Evolutionary conservation across 352 stramenopile genomes (phyloP).

Genomic region (Sclerospora graminicola): DNA sequence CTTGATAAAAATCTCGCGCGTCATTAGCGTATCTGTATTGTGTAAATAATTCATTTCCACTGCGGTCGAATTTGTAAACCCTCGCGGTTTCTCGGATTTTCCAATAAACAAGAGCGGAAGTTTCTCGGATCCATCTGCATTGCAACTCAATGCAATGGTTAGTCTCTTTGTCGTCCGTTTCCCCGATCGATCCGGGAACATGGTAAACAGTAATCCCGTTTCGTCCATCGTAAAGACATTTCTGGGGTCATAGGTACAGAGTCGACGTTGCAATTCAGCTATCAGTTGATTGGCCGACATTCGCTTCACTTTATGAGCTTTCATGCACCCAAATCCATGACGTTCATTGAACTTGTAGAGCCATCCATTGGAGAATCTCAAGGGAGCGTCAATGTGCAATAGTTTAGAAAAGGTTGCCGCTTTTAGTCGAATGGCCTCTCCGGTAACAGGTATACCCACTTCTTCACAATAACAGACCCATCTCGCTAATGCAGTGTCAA

Average conservation of each 20-base stretch:
- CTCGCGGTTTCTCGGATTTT: conserved; percentile 19
- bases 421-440: conserved; percentile 15
- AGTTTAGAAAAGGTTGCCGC: conserved; percentile 13
- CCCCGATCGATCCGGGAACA: conserved; percentile 12
- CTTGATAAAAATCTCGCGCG: conserved; percentile 18
- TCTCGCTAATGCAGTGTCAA: conserved; percentile 15
- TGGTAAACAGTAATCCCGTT: conserved; percentile 14
- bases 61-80: conserved; percentile 9
- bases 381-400: conserved; percentile 10
- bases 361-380: conserved; percentile 23
- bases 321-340: conserved; percentile 13
- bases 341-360: conserved; percentile 26
- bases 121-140: conserved; percentile 26
- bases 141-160: conserved; percentile 17
- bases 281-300: not conserved
- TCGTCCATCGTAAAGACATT: conserved; percentile 23
- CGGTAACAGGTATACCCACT: conserved; percentile 13
- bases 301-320: conserved; percentile 5
- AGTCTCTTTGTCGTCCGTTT: conserved; percentile 19
- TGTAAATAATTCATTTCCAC: conserved; percentile 19
- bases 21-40: conserved; percentile 25
- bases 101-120: conserved; percentile 24
- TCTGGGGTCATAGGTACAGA: conserved; percentile 5
- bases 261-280: conserved; percentile 8
- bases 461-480: conserved; percentile 25